A percentile compares a stretch with the other conserved stretches of the same genome.
Conservation (phyloP, 768 basidiomycete species). For the Termitomyces eurrhizus region DNA sequence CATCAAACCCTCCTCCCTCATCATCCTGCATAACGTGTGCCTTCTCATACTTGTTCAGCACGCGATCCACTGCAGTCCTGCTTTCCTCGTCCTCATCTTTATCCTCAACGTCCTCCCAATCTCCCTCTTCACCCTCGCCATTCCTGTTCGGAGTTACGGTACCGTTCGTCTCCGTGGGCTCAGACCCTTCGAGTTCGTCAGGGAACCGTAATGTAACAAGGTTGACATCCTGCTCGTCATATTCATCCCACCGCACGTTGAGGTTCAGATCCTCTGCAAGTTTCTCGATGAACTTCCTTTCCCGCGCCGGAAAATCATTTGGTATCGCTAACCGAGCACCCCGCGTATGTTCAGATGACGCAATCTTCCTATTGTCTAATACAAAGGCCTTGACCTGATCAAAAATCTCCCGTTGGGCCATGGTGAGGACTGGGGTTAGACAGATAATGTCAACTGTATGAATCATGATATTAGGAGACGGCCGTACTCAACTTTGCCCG, state of each 20-base stretch:
- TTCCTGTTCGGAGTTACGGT: conserved; percentile 19
- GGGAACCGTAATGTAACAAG: conserved; percentile 68
- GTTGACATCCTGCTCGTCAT: conserved; percentile 77
- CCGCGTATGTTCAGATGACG: conserved; percentile 28
- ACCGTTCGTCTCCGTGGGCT: conserved; percentile 25
- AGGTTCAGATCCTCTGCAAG: conserved; percentile 79
- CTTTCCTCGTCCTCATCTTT: conserved; percentile 66
- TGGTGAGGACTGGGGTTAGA: conserved; percentile 57
- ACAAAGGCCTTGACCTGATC: conserved; percentile 78
- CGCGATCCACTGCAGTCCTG: conserved; percentile 69
- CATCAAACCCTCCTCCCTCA: conserved; percentile 74
- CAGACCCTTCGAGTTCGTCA: conserved; percentile 28
- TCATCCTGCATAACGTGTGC: conserved; percentile 74
- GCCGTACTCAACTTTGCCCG: conserved; percentile 61
- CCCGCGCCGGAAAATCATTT: conserved; percentile 77
- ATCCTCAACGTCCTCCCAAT: conserved; percentile 55
- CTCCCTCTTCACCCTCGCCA: conserved; percentile 34
- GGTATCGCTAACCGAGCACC: conserved; percentile 57
- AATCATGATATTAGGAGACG: background rate
- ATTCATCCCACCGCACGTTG: conserved; percentile 88
- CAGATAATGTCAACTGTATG: background rate
- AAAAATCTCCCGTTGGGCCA: conserved; percentile 72
- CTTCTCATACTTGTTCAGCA: conserved; percentile 84
- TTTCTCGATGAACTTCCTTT: conserved; percentile 73
- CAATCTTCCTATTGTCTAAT: conserved; percentile 33